Conservation (phyloP, 495 filamentous ascomycete species). For the Monascus purpureus region DNA sequence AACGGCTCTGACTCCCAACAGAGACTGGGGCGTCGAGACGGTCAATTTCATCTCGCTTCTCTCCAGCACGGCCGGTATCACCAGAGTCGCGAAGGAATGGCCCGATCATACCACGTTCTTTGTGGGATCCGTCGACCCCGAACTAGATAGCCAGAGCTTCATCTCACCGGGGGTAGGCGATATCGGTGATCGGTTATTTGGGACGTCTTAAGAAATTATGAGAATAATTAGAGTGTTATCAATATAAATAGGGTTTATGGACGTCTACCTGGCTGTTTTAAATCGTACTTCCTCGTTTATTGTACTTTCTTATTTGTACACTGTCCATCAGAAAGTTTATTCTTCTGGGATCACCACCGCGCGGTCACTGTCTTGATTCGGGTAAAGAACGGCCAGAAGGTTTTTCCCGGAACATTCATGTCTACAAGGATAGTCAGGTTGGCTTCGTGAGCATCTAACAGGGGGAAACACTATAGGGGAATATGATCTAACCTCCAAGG, state of each 20-base stretch:
- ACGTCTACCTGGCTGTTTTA: too few species aligned
- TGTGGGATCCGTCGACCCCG: conserved; percentile 60
- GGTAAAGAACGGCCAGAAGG: conserved; percentile 17
- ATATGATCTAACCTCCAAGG: conserved; percentile 10
- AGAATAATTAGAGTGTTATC: background rate
- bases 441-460: background rate
- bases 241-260: too few species aligned
- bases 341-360: conserved; percentile 11
- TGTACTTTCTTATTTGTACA: too few species aligned
- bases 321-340: background rate
- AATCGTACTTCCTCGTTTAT: too few species aligned
- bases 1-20: too few species aligned
- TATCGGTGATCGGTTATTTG: conserved; percentile 76
- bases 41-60: conserved; percentile 62
- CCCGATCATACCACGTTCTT: conserved; percentile 58
- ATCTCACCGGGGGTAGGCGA: conserved; percentile 76
- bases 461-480: background rate
- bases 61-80: conserved; percentile 50
- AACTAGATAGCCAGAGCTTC: conserved; percentile 61
- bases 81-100: conserved; percentile 53
- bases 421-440: conserved; percentile 4
- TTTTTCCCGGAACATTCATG: conserved; percentile 14
- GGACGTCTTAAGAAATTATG: conserved; percentile 47
- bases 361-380: conserved; percentile 14
- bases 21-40: conserved; percentile 70